These are phyloP conservation scores for Halophytophthora polymorphica DNA, from an alignment of 352 stramenopile species.

Conservation along the genomic window DNA sequence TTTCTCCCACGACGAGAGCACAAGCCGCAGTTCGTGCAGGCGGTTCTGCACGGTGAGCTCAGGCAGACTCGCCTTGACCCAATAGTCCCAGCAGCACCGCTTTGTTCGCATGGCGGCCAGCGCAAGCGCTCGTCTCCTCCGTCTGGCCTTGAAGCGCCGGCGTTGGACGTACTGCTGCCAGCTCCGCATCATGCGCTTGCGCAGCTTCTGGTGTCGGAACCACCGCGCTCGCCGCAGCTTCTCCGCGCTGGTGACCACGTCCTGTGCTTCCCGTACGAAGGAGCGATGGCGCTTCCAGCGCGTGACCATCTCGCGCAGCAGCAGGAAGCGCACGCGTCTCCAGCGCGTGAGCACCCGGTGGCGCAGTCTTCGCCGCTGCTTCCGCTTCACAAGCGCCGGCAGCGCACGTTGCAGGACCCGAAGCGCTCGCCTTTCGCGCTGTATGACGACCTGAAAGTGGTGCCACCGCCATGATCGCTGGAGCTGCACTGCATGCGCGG, in stretches of 20 bases:
- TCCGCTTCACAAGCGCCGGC: constrained; percentile 2
- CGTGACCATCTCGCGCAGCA: constrained; percentile 5
- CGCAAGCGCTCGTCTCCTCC: no score
- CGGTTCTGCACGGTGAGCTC: no score
- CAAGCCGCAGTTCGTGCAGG: no score
- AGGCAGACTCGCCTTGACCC: no score
- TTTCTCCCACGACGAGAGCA: no score
- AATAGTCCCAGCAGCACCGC: no score
- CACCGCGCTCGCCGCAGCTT: constrained; percentile 10
- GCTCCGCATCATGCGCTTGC: constrained; percentile 11
- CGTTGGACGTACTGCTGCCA: constrained; percentile 11
- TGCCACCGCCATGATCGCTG: constrained; percentile 15
- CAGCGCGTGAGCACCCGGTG: constrained; percentile 11
- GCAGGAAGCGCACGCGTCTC: constrained; percentile 2
- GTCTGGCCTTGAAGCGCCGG: background rate
- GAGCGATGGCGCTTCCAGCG: constrained; percentile 9
- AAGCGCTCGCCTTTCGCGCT: background rate
- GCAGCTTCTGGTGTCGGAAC: constrained; percentile 27
- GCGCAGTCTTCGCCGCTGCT: constrained; percentile 5
- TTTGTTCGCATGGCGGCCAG: no score
- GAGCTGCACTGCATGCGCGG: constrained; percentile 1
- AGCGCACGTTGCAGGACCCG: constrained; percentile 7
- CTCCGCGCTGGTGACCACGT: constrained; percentile 3
- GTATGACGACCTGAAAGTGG: constrained; percentile 4
- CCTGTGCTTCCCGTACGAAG: constrained; percentile 6